Percentiles rank a stretch among this genome's conserved stretches.
Conservation (phyloP, 2,329 filamentous ascomycete genomes). For the Cladosporium phlei region DNA sequence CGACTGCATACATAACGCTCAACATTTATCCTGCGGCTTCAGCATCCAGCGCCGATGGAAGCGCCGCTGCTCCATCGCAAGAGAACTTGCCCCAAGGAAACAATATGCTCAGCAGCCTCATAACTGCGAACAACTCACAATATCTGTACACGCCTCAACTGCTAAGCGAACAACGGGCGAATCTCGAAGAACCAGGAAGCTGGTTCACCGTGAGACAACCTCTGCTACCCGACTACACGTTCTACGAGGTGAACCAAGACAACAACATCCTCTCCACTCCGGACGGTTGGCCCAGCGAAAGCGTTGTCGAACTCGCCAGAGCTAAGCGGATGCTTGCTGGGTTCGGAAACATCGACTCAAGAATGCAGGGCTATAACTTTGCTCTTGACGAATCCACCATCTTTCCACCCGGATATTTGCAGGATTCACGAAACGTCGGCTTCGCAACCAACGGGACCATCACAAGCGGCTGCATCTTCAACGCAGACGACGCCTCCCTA, state of each 20-base stretch:
- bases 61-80: slow-evolving; percentile 39
- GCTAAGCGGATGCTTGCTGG: slow-evolving; percentile 52
- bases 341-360: slow-evolving; percentile 54
- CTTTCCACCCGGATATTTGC: slow-evolving; percentile 47
- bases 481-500: slow-evolving; percentile 35
- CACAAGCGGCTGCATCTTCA: slow-evolving; percentile 52
- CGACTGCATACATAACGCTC: slow-evolving; percentile 50
- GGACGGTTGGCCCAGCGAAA: slow-evolving; percentile 61
- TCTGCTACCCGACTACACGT: slow-evolving; percentile 37
- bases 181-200: slow-evolving; percentile 48
- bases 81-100: slow-evolving; percentile 41
- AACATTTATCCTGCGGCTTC: slow-evolving; percentile 55
- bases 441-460: slow-evolving; percentile 39
- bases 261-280: slow-evolving; percentile 40
- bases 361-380: slow-evolving; percentile 55
- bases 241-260: slow-evolving; percentile 43
- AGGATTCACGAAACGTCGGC: slow-evolving; percentile 33
- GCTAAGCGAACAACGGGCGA: slow-evolving; percentile 48
- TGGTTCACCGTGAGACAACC: slow-evolving; percentile 47
- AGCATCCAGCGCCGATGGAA: slow-evolving; percentile 37
- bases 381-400: slow-evolving; percentile 46
- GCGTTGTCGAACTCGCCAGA: slow-evolving; percentile 51
- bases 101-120: slow-evolving; percentile 44
- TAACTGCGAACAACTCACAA: slow-evolving; percentile 45
- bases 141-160: slow-evolving; percentile 52